phyloP scores from a whole-genome alignment of 1,139 yeast genomes.

The Spathaspora jeffriesii region DNA sequence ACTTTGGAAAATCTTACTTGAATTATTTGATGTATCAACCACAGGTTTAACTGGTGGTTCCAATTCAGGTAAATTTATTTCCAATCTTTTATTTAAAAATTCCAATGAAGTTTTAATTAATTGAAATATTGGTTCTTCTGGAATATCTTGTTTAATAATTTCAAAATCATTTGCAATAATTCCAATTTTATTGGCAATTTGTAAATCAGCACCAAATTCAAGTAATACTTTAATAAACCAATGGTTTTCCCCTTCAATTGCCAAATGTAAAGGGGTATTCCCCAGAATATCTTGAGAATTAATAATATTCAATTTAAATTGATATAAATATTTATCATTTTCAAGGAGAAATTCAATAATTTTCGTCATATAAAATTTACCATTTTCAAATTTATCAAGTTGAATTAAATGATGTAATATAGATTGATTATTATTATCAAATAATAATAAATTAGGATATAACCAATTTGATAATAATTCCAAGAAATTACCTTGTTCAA shows the following conservation, averaged over 20 bases:
- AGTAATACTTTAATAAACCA: slow-evolving; percentile 79
- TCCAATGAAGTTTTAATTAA: slow-evolving; percentile 36
- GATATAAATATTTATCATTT: slow-evolving; percentile 52
- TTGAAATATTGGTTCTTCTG: slow-evolving; percentile 33
- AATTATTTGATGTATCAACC: too few relatives aligned
- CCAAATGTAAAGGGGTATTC: slow-evolving; percentile 86
- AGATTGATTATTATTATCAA: slow-evolving; percentile 33
- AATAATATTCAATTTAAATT: slow-evolving; percentile 65
- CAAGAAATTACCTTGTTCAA: slow-evolving; percentile 45
- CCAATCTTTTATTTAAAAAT: slow-evolving; percentile 30
- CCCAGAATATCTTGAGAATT: slow-evolving; percentile 79
- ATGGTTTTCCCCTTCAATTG: slow-evolving; percentile 84
- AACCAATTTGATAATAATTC: slow-evolving; percentile 35
- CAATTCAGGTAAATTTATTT: slow-evolving; percentile 22
- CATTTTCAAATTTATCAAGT: slow-evolving; percentile 32
- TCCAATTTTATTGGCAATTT: slow-evolving; percentile 79
- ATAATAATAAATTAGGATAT: slow-evolving; percentile 39
- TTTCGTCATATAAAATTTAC: slow-evolving; percentile 72
- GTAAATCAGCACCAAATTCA: slow-evolving; percentile 85
- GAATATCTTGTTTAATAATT: slow-evolving; percentile 31
- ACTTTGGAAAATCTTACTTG: slow-evolving; percentile 39
- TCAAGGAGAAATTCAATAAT: slow-evolving; percentile 78
- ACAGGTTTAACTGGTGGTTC: too few relatives aligned
- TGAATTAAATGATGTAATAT: slow-evolving; percentile 37
- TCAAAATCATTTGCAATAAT: slow-evolving; percentile 88